Percentiles rank a stretch among this genome's conserved stretches.
Conservation (phyloP, 176 grass and related monocot genomes). For the Oryza meyeriana region DNA sequence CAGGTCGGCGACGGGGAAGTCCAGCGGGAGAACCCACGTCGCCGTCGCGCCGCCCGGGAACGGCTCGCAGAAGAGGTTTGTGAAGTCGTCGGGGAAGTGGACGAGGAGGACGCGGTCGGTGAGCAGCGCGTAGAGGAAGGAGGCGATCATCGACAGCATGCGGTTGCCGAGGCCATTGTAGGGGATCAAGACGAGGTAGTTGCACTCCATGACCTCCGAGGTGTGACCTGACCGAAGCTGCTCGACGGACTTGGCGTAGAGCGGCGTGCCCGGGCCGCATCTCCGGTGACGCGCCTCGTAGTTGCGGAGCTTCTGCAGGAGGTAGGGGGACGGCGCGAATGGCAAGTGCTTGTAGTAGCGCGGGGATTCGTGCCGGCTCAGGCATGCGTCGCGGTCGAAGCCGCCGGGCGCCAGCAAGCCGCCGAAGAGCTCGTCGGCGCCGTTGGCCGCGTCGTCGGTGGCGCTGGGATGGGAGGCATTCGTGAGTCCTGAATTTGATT, state of each 20-base stretch:
- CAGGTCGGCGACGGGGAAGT: conserved; percentile 41
- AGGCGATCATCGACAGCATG: conserved; percentile 43
- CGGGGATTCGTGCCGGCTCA: conserved; percentile 35
- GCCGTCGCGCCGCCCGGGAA: conserved; percentile 22
- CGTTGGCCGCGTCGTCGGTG: background rate
- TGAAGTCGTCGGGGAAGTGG: conserved; percentile 15
- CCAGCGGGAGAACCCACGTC: conserved; percentile 37
- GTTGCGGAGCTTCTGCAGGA: conserved; percentile 37
- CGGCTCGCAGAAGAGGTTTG: conserved; percentile 50
- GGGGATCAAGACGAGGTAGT: conserved; percentile 49
- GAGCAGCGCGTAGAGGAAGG: conserved; percentile 62
- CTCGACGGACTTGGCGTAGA: conserved; percentile 34
- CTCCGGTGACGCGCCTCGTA: conserved; percentile 60
- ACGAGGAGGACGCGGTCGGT: conserved; percentile 47
- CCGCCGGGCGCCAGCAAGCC: conserved; percentile 14
- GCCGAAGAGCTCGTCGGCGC: conserved; percentile 42
- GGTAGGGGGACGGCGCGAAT: conserved; percentile 30
- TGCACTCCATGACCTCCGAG: conserved; percentile 27
- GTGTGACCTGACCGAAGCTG: conserved; percentile 34
- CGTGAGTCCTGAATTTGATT: background rate
- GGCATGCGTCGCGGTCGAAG: conserved; percentile 31
- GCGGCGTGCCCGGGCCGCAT: conserved; percentile 45
- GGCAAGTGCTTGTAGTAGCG: conserved; percentile 37
- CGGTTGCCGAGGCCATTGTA: conserved; percentile 60
- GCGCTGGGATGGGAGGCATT: background rate